Evolutionary conservation across 345 rosid genomes (phyloP), one percentile per base, ranked within the genome.

Genomic region (Moringa oleifera): DNA sequence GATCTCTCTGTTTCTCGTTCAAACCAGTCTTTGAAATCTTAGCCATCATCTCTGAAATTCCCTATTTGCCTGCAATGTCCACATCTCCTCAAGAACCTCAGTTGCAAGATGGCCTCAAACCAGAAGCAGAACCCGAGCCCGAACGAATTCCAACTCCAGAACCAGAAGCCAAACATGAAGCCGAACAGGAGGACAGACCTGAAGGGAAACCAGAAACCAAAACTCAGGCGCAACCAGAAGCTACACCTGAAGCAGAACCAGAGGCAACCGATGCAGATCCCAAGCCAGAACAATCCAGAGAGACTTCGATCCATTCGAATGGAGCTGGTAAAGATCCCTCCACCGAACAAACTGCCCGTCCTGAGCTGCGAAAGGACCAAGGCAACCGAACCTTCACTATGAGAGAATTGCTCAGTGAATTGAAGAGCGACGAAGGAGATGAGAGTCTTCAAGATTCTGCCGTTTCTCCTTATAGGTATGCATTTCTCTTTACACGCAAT

Each of bases 371-470:
- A 55, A 87, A 79, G 33, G 86, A 79, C 51, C 81, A 84, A 63
- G 96, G 89, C 0, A 85, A 60, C 74, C 81, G 85, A 54, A 80
- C 96, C 7, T 90, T 93, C 77, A 90, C 98, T 23, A 87, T 88
- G 97, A 78, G 98, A 63, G 91, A 93, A 65, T 65, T 93, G 59
- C 90, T 88, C 46, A 81, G 71, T 60, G 96, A 87, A 65, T 70
- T 89, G 67, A 89, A 92, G 73, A 81, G 70, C 69, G 96, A 86
- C 4, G 93, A 83, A 58, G 89, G 83, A 61, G 90, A 76, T 7
- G 79, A 77, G 3, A 77, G 75, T 71, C 68, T 70, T 49, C 73
- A 70, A 13, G 71, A 74, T 51, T 56, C 70, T 37, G 47, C 47
- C 47, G 71, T 11, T 33, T 80, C 97, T 61, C 92, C 85, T 46